Evolutionary conservation across 768 basidiomycete species (phyloP), one percentile per base, ranked within the genome.

Genomic region (Dentipellis fragilis): DNA sequence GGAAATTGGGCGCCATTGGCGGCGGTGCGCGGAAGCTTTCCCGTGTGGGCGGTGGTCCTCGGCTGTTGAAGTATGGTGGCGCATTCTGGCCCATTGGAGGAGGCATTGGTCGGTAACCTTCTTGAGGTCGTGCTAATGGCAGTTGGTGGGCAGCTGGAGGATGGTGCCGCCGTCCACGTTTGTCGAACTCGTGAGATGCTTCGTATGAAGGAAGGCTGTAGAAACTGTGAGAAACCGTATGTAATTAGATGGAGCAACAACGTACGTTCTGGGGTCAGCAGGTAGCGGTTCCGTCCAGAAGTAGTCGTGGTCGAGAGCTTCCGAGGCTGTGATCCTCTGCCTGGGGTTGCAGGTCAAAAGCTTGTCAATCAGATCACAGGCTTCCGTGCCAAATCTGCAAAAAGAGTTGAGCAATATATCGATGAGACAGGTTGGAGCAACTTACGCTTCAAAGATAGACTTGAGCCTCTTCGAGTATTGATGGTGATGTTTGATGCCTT

Each of bases 211-310:
- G 87, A 23, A 89, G 73, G 49, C 88, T 90, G 56, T 0, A 38
- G 4, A 42, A 48, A 34, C 10, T 38, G 35, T 39, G 9, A 37
- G n/a, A 46, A 19, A 12, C 16, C 10, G 37, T 37, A 22, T 53
- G 22, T 8, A 12, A 45, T 23, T 29, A 47, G 4, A n/a, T 17
- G 19, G n/a, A 50, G 29, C 37, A 54, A 40, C 46, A 29, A 57
- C 81, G 56, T 63, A 89, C 89, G 80, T 79, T 68, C 84, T 87
- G 1, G 88, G 89, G 71, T 90, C 87, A 19, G 88, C 88, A 37
- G 93, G 89, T 38, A 92, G 63, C 0, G 95, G 94, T 59, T 89
- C 84, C 0, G 84, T 85, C 90, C 91, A 96, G 69, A 98, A 96
- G 73, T 93, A 98, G 17, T 89, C 84, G 66, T 97, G 93, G 62